A percentile compares a stretch with the other conserved stretches of the same genome.
These are phyloP conservation scores for Xylaria sp. DNA, from an alignment of 2,329 filamentous ascomycete species.

Conservation along the genomic window DNA sequence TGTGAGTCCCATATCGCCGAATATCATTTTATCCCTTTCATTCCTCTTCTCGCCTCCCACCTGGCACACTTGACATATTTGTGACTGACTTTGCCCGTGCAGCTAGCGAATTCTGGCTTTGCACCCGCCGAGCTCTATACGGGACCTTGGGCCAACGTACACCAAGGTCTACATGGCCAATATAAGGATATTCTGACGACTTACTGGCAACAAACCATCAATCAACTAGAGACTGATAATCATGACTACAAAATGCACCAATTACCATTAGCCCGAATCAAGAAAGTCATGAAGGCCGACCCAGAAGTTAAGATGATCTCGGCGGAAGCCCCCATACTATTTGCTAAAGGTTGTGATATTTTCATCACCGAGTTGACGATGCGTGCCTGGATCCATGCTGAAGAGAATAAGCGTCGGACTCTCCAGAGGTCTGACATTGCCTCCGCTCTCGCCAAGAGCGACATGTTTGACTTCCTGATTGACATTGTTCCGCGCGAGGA, in stretches of 20 bases:
- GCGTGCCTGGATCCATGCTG: slow-evolving; percentile 99
- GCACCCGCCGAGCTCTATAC: slow-evolving; percentile 95
- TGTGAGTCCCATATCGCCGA: slow-evolving; percentile 51
- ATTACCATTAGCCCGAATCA: slow-evolving; percentile 95
- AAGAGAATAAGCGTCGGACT: slow-evolving; percentile 97
- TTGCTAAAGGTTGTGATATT: slow-evolving; percentile 98
- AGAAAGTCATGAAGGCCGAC: slow-evolving; percentile 99
- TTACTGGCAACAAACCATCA: slow-evolving; percentile 99
- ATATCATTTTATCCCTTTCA: slow-evolving; percentile 5
- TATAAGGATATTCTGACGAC: slow-evolving; percentile 98
- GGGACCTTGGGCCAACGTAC: slow-evolving; percentile 96
- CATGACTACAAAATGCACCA: slow-evolving; percentile 99
- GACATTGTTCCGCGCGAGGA: slow-evolving; percentile 98
- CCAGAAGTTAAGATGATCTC: slow-evolving; percentile 99
- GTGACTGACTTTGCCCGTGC: slow-evolving; percentile 47
- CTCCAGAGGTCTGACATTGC: slow-evolving; percentile 97
- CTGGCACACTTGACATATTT: slow-evolving; percentile 24
- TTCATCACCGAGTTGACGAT: slow-evolving; percentile 99
- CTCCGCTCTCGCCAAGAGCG: slow-evolving; percentile 92
- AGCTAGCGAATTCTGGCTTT: slow-evolving; percentile 89
- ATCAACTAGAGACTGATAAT: slow-evolving; percentile 90
- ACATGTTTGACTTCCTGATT: slow-evolving; percentile 99
- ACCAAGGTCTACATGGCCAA: slow-evolving; percentile 90
- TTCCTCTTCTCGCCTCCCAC: slow-evolving; percentile 34
- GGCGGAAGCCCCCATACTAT: slow-evolving; percentile 95